Percentiles rank a stretch among this genome's conserved stretches.
Evolutionary conservation across 192 early-diverging fungal genomes (phyloP).

Genomic region (Coemansia aciculifera): DNA sequence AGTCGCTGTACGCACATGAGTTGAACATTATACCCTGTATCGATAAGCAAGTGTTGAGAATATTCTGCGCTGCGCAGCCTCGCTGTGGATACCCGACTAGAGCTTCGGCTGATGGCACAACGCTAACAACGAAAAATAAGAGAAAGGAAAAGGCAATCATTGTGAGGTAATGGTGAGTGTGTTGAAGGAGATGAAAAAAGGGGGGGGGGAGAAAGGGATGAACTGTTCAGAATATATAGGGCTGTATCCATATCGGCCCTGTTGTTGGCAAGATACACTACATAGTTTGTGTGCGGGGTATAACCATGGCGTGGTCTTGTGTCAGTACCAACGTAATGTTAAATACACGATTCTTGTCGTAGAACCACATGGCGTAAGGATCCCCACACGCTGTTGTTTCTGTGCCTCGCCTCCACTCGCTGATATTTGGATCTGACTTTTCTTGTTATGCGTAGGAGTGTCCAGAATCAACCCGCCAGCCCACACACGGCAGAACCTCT

Average conservation of each 20-base stretch:
- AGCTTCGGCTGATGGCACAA: background rate
- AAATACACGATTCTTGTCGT: background rate
- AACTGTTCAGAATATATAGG: background rate
- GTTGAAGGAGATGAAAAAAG: background rate
- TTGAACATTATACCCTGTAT: conserved; percentile 28
- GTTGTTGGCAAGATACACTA: no score
- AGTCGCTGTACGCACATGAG: conserved; percentile 52
- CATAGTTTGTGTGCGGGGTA: background rate
- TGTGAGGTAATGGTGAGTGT: background rate
- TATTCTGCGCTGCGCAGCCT: conserved; percentile 43
- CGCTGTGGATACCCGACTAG: conserved; percentile 3
- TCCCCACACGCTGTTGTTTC: no score
- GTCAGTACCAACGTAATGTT: background rate
- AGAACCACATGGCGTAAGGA: background rate
- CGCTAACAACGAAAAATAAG: background rate
- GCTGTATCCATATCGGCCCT: no score
- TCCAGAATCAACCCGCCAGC: no score
- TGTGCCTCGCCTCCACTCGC: no score
- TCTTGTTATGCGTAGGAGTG: background rate
- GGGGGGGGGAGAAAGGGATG: background rate
- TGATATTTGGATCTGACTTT: no score
- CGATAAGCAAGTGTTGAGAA: conserved; percentile 40
- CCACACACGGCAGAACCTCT: no score
- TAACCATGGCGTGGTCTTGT: background rate
- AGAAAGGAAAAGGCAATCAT: background rate